Base-by-base conservation (phyloP, 1,284 basidiomycete species). In the Tilletia indica region DNA sequence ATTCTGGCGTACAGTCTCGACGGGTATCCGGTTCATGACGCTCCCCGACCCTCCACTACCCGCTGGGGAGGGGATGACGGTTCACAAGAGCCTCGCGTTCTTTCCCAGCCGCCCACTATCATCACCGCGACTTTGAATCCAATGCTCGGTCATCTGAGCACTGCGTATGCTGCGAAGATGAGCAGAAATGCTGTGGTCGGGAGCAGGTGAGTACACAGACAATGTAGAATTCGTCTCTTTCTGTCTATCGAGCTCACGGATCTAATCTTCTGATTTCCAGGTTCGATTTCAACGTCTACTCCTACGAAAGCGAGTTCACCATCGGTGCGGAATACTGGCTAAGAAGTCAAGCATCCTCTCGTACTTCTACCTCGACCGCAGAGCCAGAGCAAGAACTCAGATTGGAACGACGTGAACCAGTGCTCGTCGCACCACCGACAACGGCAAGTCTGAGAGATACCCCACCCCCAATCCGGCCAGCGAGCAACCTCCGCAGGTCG, bases 241-340 rank as follows among this genome's bases (percentile, higher is more conserved):
- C 21, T 38, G 19, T 45, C 0, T 4, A 45, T n/a, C 36, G 36
- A 61, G 25, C 42, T 38, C 19, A 6, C 49, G 31, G n/a, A 4
- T 39, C 49, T 34, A n/a, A 25, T 48, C 19, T 25, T 39, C 31
- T 38, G 34, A 11, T 38, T 25, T 36, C 61, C n/a, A n/a, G 54
- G 19, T 98, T 96, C 83, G 94, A 97, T 82, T 94, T 98, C 85
- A 99, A 99, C 80, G 89, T 96, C 36, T 97, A 97, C 83, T 94
- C 92, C 82, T 98, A 96, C 85, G 94, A 97, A 79, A 94, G 92
- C 81, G 95, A 97, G 83, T 92, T 94, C 89, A 91, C 93, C 4
- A 88, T 98, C 85, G 96, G 82, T 0, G 78, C 71, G 2, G 82
- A 84, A 72, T 84, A 82, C 70, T 79, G 79, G 75, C 67, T 84